Percentiles rank a stretch among this genome's conserved stretches.
These are phyloP conservation scores for Geoglossum cookeanum DNA, from an alignment of 2,329 filamentous ascomycete species.

Conservation along the genomic window DNA sequence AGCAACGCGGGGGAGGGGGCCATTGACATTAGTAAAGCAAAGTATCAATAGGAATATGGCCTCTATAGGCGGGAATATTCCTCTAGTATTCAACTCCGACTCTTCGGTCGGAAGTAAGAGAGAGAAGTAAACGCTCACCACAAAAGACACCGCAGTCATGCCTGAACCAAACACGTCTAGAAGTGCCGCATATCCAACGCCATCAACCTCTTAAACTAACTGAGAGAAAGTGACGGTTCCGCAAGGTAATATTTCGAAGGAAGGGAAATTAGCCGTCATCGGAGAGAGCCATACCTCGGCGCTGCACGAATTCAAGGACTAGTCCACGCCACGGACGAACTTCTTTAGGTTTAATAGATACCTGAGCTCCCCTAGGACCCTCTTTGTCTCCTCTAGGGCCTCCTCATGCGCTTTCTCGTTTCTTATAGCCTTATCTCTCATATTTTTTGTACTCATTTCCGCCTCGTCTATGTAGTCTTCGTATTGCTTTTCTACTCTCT, in stretches of 20 bases:
- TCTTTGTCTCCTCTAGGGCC: conserved; percentile 1
- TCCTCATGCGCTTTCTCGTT: conserved; percentile 5
- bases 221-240: not conserved
- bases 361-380: conserved; percentile 1
- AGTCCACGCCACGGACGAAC: not conserved
- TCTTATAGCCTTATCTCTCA: conserved; percentile 1
- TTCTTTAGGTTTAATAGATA: conserved; percentile 3
- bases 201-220: not conserved
- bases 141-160: not conserved
- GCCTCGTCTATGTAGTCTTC: conserved; percentile 1
- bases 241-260: not conserved
- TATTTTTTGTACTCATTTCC: not conserved
- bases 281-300: not conserved
- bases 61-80: not conserved
- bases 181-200: conserved; percentile 1
- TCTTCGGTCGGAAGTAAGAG: not conserved
- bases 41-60: not conserved
- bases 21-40: not conserved
- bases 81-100: not conserved
- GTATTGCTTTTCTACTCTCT: not conserved
- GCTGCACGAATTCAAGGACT: not conserved
- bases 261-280: not conserved
- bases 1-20: not conserved
- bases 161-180: not conserved
- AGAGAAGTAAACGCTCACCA: not conserved